Evolutionary conservation across 129 eudicot species (phyloP), one percentile per base, ranked within the genome.

Genomic region (Tanacetum coccineum): DNA sequence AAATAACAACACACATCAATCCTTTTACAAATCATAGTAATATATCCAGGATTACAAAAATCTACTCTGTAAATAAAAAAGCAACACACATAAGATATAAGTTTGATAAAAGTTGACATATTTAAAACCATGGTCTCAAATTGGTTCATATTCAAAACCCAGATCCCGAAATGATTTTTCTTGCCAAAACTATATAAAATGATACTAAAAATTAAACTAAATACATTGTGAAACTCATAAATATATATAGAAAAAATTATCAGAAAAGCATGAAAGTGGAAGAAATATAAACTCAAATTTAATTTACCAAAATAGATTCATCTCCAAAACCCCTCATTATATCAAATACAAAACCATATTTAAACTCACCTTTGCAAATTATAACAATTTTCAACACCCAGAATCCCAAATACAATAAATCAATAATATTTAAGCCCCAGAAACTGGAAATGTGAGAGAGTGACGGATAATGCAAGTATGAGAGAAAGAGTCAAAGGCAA

Each of bases 401-500:
- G 18, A 53, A 15, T 0, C 25, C 9, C 11, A 4, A 15, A 53
- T 14, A 53, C 32, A 36, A 36, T 19, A 12, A 10, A 52, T 30
- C 51, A 19, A 11, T 2, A 67, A 67, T 36, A 62, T 36, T 67
- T 14, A 67, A 30, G 32, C 17, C 44, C 49, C 47, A 67, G 51
- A 67, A 26, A 14, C 17, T 13, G 15, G 53, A 67, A 25, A 67
- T 20, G 30, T 1, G 26, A 32, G 70, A 47, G 42, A 36, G 42
- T 36, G 13, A 36, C 12, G 47, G 22, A 10, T 17, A 70, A 45
- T 45, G 58, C 26, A 50, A 52, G 70, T 46, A 69, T 46, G 69
- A 40, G 62, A 70, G 70, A 18, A 71, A 72, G 66, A 72, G 57
- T 66, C 18, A 49, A 64, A 28, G 58, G 66, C 36, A 17, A 61